phyloP scores from a whole-genome alignment of 495 filamentous ascomycete genomes.

The Apodospora peruviana region DNA sequence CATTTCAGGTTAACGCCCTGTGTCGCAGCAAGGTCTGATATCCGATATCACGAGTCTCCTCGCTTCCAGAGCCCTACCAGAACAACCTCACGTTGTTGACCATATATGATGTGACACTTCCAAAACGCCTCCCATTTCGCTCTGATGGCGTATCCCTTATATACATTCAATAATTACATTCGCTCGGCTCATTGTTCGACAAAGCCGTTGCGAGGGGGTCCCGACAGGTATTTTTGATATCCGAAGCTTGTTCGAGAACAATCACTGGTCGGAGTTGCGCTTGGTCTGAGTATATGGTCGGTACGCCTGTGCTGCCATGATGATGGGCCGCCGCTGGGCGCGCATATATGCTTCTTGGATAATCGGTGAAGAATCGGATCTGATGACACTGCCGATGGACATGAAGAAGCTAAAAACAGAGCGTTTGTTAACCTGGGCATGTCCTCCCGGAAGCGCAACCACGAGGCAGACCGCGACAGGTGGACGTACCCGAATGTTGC shows the following conservation, averaged over 20 bases:
- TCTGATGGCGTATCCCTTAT: slow-evolving; percentile 12
- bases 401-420: slow-evolving; percentile 80
- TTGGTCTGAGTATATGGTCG: slow-evolving; percentile 13
- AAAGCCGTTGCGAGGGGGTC: no score
- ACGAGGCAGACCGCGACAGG: neutral
- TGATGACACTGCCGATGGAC: slow-evolving; percentile 94
- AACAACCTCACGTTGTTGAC: no score
- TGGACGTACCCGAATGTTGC: slow-evolving; percentile 85
- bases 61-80: no score
- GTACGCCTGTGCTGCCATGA: slow-evolving; percentile 53
- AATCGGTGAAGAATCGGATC: slow-evolving; percentile 67
- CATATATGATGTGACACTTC: neutral
- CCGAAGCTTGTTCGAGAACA: neutral
- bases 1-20: no score
- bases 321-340: slow-evolving; percentile 54
- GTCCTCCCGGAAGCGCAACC: no score
- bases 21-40: no score
- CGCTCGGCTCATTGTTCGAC: slow-evolving; percentile 1
- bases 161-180: slow-evolving; percentile 20
- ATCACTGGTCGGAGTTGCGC: slow-evolving; percentile 13
- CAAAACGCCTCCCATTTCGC: slow-evolving; percentile 17
- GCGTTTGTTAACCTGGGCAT: no score
- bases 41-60: no score
- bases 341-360: slow-evolving; percentile 56
- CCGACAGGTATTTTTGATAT: no score